Evolutionary conservation across 164 flowering plant species (phyloP).

Genomic region (Saururus chinensis): DNA sequence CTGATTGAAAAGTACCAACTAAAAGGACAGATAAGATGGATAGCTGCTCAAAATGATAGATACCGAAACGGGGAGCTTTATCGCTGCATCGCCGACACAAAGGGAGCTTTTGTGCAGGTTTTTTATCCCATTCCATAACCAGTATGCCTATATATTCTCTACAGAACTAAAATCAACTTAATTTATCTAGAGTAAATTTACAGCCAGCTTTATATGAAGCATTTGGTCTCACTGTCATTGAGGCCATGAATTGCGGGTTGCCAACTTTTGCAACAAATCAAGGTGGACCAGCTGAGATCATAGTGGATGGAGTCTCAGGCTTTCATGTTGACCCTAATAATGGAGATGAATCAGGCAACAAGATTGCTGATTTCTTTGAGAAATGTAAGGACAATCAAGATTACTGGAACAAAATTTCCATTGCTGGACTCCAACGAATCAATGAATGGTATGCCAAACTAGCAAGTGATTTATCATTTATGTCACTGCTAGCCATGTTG

Average conservation of each 20-base stretch:
- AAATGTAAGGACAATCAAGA: constrained; percentile 55
- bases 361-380: constrained; percentile 77
- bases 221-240: constrained; percentile 88
- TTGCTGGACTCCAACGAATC: constrained; percentile 59
- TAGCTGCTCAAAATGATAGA: constrained; percentile 82
- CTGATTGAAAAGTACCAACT: constrained; percentile 65
- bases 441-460: constrained; percentile 51
- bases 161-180: neutral
- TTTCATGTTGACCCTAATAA: constrained; percentile 76
- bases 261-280: constrained; percentile 91
- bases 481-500: too few relatives aligned
- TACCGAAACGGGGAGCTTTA: constrained; percentile 77
- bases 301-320: constrained; percentile 82
- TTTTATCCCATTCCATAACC: neutral
- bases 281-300: constrained; percentile 96
- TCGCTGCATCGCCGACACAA: constrained; percentile 78
- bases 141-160: neutral
- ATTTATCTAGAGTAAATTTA: neutral
- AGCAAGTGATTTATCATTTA: too few relatives aligned
- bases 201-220: constrained; percentile 90
- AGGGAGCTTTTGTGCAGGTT: constrained; percentile 77
- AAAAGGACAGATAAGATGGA: constrained; percentile 83
- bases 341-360: constrained; percentile 69
- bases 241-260: constrained; percentile 93
- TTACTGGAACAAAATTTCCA: constrained; percentile 58